Evolutionary conservation across 2,329 filamentous ascomycete species (phyloP).

Genomic region (Alternaria alternata): DNA sequence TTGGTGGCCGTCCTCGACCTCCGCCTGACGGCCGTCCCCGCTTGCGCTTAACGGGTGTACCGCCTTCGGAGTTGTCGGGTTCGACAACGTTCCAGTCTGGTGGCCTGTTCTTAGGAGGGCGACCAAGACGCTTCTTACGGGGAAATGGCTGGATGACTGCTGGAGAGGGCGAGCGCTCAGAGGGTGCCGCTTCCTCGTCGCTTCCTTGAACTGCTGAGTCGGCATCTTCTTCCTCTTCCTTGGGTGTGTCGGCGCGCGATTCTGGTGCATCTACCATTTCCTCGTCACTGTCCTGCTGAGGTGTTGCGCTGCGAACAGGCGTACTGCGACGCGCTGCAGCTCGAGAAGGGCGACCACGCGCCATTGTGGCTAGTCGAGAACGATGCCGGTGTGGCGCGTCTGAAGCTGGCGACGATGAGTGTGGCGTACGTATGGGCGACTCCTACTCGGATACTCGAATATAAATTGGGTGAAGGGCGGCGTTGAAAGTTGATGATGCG

Average conservation of each 20-base stretch:
- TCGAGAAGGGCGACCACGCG: constrained; percentile 48
- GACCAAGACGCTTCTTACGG: constrained; percentile 78
- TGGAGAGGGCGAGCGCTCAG: constrained; percentile 56
- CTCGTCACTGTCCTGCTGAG: constrained; percentile 46
- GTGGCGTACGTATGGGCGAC: background rate
- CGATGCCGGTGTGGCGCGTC: background rate
- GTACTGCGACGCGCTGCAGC: constrained; percentile 52
- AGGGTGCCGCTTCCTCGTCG: constrained; percentile 54
- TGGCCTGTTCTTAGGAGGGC: constrained; percentile 84
- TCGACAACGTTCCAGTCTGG: constrained; percentile 74
- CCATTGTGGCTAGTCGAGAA: constrained; percentile 34
- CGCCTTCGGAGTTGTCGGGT: constrained; percentile 58
- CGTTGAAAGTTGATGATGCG: constrained; percentile 8
- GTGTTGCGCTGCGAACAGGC: constrained; percentile 47
- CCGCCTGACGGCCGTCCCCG: constrained; percentile 59
- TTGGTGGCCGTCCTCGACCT: constrained; percentile 75
- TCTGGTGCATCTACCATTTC: constrained; percentile 47
- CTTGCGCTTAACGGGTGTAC: constrained; percentile 59
- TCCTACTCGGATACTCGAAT: background rate
- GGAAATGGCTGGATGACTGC: constrained; percentile 66
- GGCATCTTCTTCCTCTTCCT: constrained; percentile 58
- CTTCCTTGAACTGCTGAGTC: constrained; percentile 59
- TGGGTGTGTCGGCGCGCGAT: constrained; percentile 50
- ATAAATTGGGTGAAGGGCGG: constrained; percentile 6
- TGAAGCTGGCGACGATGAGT: background rate